Evolutionary conservation across 345 rosid genomes (phyloP).

Genomic region (Populus davidiana): DNA sequence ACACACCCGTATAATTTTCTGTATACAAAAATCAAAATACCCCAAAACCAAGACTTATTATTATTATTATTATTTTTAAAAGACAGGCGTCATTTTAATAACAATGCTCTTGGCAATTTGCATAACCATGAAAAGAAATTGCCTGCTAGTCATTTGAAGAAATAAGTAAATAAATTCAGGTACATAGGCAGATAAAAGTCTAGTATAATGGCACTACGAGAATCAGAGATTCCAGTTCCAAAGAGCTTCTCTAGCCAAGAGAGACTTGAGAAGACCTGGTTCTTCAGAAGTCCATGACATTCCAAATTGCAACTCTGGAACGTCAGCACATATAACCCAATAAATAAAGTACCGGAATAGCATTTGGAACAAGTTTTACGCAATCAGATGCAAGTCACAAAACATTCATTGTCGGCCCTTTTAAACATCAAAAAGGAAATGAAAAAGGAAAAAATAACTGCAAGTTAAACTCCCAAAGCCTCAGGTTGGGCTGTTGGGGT

Average conservation of each 20-base stretch:
- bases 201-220: not conserved
- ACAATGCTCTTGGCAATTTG: not conserved
- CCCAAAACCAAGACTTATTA: too few relatives aligned
- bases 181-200: not conserved
- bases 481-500: conserved; percentile 12
- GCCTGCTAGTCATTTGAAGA: not conserved
- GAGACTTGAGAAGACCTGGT: not conserved
- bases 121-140: not conserved
- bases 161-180: not conserved
- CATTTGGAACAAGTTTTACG: not conserved
- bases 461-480: not conserved
- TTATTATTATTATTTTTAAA: too few relatives aligned
- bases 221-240: not conserved
- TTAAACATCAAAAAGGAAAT: not conserved
- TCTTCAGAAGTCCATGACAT: not conserved
- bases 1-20: too few relatives aligned
- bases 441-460: not conserved
- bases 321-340: not conserved
- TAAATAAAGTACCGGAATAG: not conserved
- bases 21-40: too few relatives aligned
- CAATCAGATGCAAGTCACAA: not conserved
- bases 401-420: not conserved
- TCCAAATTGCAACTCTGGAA: not conserved
- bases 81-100: too few relatives aligned
- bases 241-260: not conserved